Conservation (phyloP, 2,329 filamentous ascomycete genomes). For the Curvularia sp. region DNA sequence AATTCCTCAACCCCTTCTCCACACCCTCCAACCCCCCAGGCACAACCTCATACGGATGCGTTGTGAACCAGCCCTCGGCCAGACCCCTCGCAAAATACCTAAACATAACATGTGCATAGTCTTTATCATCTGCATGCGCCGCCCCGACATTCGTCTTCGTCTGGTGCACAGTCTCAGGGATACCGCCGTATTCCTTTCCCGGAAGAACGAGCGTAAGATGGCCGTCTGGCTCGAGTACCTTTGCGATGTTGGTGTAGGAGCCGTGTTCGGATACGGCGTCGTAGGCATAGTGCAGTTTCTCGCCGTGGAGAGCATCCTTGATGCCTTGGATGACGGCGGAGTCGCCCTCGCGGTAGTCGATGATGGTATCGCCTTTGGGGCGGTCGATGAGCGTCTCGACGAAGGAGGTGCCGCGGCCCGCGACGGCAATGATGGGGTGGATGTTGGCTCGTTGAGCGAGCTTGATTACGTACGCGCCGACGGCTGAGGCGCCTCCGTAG, state of each 20-base stretch:
- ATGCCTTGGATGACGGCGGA: constrained; percentile 52
- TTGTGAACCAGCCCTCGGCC: constrained; percentile 58
- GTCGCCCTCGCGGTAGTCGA: constrained; percentile 64
- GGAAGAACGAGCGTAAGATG: constrained; percentile 53
- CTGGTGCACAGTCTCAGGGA: constrained; percentile 51
- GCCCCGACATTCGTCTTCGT: constrained; percentile 49
- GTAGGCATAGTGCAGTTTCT: constrained; percentile 60
- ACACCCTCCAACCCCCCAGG: constrained; percentile 63
- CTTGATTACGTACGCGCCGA: constrained; percentile 53
- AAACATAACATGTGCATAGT: constrained; percentile 57
- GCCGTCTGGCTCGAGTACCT: constrained; percentile 48
- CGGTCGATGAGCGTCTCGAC: constrained; percentile 50
- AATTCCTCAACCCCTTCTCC: constrained; percentile 59
- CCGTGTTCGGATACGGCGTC: constrained; percentile 65
- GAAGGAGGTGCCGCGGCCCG: constrained; percentile 48
- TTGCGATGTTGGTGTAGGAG: constrained; percentile 47
- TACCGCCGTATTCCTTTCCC: constrained; percentile 52
- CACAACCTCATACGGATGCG: constrained; percentile 61
- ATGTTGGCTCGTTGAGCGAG: constrained; percentile 50
- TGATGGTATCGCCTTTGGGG: constrained; percentile 51
- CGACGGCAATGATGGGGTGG: constrained; percentile 53
- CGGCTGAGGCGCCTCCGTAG: constrained; percentile 52
- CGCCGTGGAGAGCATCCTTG: constrained; percentile 53
- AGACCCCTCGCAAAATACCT: constrained; percentile 56
- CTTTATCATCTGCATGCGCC: constrained; percentile 39